These are phyloP conservation scores for Benincasa hispida DNA, from an alignment of 306 rosid species.

Conservation along the genomic window DNA sequence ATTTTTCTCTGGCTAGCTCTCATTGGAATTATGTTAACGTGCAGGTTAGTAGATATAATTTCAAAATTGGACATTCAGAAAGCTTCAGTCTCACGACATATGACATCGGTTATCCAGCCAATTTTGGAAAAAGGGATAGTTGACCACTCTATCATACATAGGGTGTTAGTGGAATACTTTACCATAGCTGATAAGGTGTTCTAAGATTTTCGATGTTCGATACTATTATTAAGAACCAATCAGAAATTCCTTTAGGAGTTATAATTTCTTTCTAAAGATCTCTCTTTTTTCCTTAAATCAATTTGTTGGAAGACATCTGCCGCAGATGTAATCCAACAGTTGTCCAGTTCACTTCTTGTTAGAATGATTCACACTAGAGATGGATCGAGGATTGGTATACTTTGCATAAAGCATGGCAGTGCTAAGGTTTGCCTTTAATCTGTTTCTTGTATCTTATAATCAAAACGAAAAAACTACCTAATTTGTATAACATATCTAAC, in stretches of 20 bases:
- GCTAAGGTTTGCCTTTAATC: slow-evolving; percentile 47
- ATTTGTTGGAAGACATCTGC: slow-evolving; percentile 59
- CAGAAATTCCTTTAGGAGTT: not conserved
- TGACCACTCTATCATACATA: slow-evolving; percentile 85
- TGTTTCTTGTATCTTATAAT: not conserved
- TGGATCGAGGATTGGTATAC: slow-evolving; percentile 74
- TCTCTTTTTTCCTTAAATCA: slow-evolving; percentile 24
- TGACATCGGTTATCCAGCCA: slow-evolving; percentile 70
- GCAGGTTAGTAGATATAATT: slow-evolving; percentile 65
- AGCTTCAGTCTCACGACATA: slow-evolving; percentile 67
- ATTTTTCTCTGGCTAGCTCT: not conserved
- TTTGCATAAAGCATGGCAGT: slow-evolving; percentile 82
- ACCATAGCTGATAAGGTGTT: slow-evolving; percentile 74
- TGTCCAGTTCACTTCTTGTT: slow-evolving; percentile 69
- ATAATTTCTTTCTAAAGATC: not conserved
- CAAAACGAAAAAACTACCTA: not conserved
- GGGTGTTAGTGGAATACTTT: slow-evolving; percentile 62
- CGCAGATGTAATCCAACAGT: slow-evolving; percentile 62
- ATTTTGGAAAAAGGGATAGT: slow-evolving; percentile 94
- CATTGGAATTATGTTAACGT: slow-evolving; percentile 12
- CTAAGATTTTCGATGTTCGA: not conserved
- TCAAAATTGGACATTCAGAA: slow-evolving; percentile 67
- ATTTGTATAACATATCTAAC: not conserved
- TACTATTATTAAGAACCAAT: not conserved
- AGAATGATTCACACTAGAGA: slow-evolving; percentile 75